Evolutionary conservation across 192 early-diverging fungal species (phyloP).

Genomic region (Umbelopsis sp.): DNA sequence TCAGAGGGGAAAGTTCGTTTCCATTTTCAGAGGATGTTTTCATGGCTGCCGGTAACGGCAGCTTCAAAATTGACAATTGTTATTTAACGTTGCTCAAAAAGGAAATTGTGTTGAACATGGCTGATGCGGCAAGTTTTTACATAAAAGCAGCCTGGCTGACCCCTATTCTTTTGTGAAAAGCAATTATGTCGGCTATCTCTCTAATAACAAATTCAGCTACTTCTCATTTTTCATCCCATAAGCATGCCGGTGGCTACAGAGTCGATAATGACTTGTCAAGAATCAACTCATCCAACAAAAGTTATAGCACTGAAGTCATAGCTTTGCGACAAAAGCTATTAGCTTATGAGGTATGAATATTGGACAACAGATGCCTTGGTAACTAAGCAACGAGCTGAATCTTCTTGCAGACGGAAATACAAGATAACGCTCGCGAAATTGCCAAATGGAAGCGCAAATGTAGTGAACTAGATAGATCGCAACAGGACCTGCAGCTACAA

Average conservation of each 20-base stretch:
- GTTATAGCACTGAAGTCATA: background rate
- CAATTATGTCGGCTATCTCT: slow-evolving; percentile 1
- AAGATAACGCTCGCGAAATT: background rate
- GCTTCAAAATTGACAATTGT: slow-evolving; percentile 17
- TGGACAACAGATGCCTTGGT: too few relatives aligned
- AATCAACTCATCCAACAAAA: background rate
- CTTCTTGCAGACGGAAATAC: background rate
- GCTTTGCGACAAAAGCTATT: background rate
- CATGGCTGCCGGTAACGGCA: background rate
- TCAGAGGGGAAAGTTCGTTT: too few relatives aligned
- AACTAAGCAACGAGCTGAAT: background rate
- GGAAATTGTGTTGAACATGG: background rate
- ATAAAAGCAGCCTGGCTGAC: background rate
- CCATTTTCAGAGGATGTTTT: background rate
- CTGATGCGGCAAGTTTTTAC: background rate
- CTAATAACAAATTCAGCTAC: background rate
- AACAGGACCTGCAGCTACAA: background rate
- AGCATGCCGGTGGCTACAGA: background rate
- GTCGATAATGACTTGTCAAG: slow-evolving; percentile 14
- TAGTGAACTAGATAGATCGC: background rate
- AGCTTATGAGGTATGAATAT: background rate
- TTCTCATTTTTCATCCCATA: slow-evolving; percentile 4
- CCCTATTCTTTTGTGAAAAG: background rate
- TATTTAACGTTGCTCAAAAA: slow-evolving; percentile 6
- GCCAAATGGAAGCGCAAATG: slow-evolving; percentile 9